Base-by-base conservation (phyloP, 257 asterid genomes). In the Mitragyna speciosa region DNA sequence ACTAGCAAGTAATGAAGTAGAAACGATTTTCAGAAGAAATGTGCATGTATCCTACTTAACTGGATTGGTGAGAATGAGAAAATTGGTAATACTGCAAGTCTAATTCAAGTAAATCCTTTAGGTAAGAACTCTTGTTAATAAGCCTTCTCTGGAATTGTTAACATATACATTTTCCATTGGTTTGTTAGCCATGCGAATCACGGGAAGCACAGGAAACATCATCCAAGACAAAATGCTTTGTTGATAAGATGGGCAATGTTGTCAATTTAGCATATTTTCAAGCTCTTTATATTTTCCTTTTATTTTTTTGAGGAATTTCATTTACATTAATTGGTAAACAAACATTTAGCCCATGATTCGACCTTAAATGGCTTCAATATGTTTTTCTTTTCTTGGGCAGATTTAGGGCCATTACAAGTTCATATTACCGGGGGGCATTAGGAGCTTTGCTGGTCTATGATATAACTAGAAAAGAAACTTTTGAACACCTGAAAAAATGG, bases 371-470 rank as follows among this genome's bases (percentile, higher is more conserved):
- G 39, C 73, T 7, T 68, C 30, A 68, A 48, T 26, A 2, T 39
- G 56, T 45, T 64, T 31, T 31, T 19, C 16, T 12, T 48, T 49
- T 49, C 31, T 49, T 63, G 70, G 73, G 47, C 88, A 94, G 97
- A 85, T 92, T 92, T 70, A 83, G 98, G 70, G 98, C 98, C 66
- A 91, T 94, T 71, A 94, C 98, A 3, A 94, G 97, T 86, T 94
- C 98, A 20, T 94, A 94, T 80, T 94, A 92, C 79, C 88, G 98
- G 0, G 98, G 98, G 75, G 98, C 98, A 0, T 66, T 91, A 14
- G 98, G 98, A 0, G 98, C 97, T 12, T 58, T 94, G 52, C 81
- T 94, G 19, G 98, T 92, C 20, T 94, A 92, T 79, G 98, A 94
- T 85, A 85, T 90, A 70, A 94, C 98, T 9, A 82, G 97, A 73